A percentile compares a stretch with the other conserved stretches of the same genome.
phyloP scores from a whole-genome alignment of 805 yeast species.

The Candida morakotiae region DNA sequence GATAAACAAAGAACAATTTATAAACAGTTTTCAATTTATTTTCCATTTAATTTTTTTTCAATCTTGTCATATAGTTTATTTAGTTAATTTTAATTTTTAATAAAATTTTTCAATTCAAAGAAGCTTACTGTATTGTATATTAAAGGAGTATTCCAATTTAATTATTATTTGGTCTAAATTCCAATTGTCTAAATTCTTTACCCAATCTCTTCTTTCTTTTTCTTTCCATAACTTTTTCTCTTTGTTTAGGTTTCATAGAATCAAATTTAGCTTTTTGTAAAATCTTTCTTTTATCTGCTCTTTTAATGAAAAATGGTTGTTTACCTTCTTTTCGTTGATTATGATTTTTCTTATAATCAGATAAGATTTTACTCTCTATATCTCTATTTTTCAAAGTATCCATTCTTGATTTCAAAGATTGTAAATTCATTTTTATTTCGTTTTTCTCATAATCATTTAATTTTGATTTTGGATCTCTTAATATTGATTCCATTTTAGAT shows the following conservation, averaged over 20 bases:
- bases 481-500: slow-evolving; percentile 47
- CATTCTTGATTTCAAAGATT: slow-evolving; percentile 62
- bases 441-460: slow-evolving; percentile 44
- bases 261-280: slow-evolving; percentile 77
- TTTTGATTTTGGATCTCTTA: slow-evolving; percentile 51
- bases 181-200: slow-evolving; percentile 62
- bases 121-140: not conserved
- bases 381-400: slow-evolving; percentile 72
- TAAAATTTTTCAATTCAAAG: not conserved
- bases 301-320: slow-evolving; percentile 56
- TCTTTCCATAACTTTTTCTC: slow-evolving; percentile 81
- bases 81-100: not conserved
- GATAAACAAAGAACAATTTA: not conserved
- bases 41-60: not conserved
- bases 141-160: not conserved
- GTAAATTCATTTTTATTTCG: slow-evolving; percentile 52
- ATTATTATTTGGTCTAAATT: slow-evolving; percentile 18
- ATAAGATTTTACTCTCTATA: slow-evolving; percentile 61
- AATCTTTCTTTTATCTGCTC: slow-evolving; percentile 67
- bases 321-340: slow-evolving; percentile 46
- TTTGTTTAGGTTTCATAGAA: slow-evolving; percentile 62
- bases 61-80: slow-evolving; percentile 5
- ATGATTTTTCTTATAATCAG: slow-evolving; percentile 53
- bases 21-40: not conserved
- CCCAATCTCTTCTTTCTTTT: slow-evolving; percentile 84